Percentiles rank a stretch among this genome's conserved stretches.
These are phyloP conservation scores for Mycena olivaceomarginata DNA, from an alignment of 768 basidiomycete species.

Conservation along the genomic window DNA sequence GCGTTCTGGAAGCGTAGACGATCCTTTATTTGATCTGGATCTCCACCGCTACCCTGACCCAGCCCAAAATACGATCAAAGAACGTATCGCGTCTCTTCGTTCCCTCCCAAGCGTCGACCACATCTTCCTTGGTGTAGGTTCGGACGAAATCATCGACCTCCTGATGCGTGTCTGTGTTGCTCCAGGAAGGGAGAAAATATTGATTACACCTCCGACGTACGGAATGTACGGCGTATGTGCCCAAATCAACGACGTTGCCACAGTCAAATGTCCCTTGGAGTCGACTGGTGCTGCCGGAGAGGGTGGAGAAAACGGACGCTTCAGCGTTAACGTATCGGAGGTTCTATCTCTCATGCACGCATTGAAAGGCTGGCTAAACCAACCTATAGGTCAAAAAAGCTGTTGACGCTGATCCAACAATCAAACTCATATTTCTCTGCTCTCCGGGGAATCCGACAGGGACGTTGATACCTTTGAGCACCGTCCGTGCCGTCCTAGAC, in stretches of 20 bases:
- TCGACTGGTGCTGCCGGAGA: slow-evolving; percentile 77
- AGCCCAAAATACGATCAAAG: slow-evolving; percentile 87
- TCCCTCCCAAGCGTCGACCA: slow-evolving; percentile 77
- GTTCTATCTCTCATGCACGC: slow-evolving; percentile 62
- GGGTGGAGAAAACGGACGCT: slow-evolving; percentile 82
- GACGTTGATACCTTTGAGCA: slow-evolving; percentile 84
- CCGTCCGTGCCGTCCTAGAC: slow-evolving; percentile 83
- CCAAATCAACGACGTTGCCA: slow-evolving; percentile 93
- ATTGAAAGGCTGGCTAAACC: neutral
- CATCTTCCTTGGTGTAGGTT: slow-evolving; percentile 97
- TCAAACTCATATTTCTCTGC: slow-evolving; percentile 96
- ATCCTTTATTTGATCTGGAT: slow-evolving; percentile 65
- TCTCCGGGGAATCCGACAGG: slow-evolving; percentile 99
- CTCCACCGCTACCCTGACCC: slow-evolving; percentile 97
- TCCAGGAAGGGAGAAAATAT: slow-evolving; percentile 87
- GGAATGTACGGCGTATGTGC: slow-evolving; percentile 98
- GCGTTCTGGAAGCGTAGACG: slow-evolving; percentile 47
- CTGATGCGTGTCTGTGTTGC: slow-evolving; percentile 92
- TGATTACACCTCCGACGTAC: slow-evolving; percentile 96
- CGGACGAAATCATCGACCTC: slow-evolving; percentile 97
- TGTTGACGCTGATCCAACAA: slow-evolving; percentile 80
- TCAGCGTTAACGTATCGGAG: slow-evolving; percentile 84
- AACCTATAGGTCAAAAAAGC: slow-evolving; percentile 79
- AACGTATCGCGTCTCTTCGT: slow-evolving; percentile 83
- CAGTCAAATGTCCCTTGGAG: slow-evolving; percentile 86